A percentile compares a stretch with the other conserved stretches of the same genome.
phyloP scores from a whole-genome alignment of 208 protist genomes.

The Crithidia thermophila region DNA sequence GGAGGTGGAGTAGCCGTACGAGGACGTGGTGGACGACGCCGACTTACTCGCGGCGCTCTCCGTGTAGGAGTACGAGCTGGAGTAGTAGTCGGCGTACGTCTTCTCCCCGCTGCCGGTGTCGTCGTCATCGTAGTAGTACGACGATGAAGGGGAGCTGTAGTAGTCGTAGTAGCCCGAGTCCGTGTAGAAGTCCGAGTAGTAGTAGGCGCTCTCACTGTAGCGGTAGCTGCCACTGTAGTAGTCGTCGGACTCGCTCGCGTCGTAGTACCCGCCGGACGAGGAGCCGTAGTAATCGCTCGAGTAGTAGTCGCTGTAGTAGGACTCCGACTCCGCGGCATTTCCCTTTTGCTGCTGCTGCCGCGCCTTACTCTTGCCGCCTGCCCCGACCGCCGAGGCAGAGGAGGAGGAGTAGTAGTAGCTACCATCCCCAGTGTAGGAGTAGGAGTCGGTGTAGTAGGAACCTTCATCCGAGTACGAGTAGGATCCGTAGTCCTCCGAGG shows the following conservation, averaged over 20 bases:
- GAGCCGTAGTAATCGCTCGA: slow-evolving; percentile 18
- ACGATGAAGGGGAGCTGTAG: slow-evolving; percentile 9
- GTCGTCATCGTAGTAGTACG: slow-evolving; percentile 23
- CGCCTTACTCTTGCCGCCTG: background rate
- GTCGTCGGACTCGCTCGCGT: background rate
- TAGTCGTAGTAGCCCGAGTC: slow-evolving; percentile 22
- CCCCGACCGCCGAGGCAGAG: background rate
- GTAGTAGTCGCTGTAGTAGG: slow-evolving; percentile 31
- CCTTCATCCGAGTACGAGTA: slow-evolving; percentile 16
- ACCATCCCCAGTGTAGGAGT: slow-evolving; percentile 17
- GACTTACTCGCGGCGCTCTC: slow-evolving; percentile 24
- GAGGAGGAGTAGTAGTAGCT: slow-evolving; percentile 34
- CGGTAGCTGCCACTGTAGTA: slow-evolving; percentile 8
- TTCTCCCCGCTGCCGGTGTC: slow-evolving; percentile 3
- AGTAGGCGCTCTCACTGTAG: slow-evolving; percentile 17
- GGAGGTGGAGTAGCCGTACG: slow-evolving; percentile 32
- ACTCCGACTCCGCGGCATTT: background rate
- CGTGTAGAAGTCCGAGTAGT: slow-evolving; percentile 23
- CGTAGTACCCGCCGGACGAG: slow-evolving; percentile 17
- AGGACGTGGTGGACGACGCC: slow-evolving; percentile 36
- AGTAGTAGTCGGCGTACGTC: slow-evolving; percentile 6
- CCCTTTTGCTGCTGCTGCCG: background rate
- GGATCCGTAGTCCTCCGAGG: slow-evolving; percentile 23
- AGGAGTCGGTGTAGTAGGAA: slow-evolving; percentile 20
- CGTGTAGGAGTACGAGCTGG: slow-evolving; percentile 26